Percentiles rank a stretch among this genome's conserved stretches.
These are phyloP conservation scores for Takashimella koratensis DNA, from an alignment of 1,284 basidiomycete genomes.

Conservation along the genomic window DNA sequence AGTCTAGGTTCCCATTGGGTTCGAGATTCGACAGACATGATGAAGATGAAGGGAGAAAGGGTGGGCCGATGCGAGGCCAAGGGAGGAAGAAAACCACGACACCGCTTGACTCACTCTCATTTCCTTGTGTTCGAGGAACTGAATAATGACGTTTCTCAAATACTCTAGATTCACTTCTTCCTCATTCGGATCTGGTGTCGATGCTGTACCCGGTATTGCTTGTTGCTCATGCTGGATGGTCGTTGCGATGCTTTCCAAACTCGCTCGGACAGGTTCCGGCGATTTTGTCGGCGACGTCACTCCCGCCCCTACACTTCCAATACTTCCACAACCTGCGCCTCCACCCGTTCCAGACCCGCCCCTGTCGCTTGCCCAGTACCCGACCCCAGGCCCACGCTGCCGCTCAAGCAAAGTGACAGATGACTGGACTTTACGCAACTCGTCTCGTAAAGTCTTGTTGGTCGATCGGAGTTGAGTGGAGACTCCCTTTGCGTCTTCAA, in stretches of 20 bases:
- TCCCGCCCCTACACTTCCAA: conserved; percentile 10
- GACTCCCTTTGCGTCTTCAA: conserved; percentile 45
- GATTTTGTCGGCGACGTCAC: conserved; percentile 8
- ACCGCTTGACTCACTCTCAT: conserved; percentile 74
- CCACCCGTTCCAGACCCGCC: neutral
- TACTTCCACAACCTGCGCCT: conserved; percentile 1
- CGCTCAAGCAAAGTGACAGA: conserved; percentile 83
- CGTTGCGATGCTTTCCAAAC: conserved; percentile 16
- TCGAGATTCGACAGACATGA: too few species aligned
- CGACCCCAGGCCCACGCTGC: conserved; percentile 85
- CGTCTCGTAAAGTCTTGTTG: conserved; percentile 86
- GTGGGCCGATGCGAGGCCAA: too few species aligned
- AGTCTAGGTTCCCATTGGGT: too few species aligned
- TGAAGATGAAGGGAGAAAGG: too few species aligned
- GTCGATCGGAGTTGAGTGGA: conserved; percentile 29
- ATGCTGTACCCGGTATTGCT: too few species aligned
- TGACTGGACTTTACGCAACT: conserved; percentile 86
- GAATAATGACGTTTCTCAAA: conserved; percentile 85
- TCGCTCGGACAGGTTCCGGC: conserved; percentile 46
- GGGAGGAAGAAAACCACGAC: too few species aligned
- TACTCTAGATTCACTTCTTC: conserved; percentile 96
- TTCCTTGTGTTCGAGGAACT: conserved; percentile 86
- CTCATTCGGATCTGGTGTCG: conserved; percentile 44
- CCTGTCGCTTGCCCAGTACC: conserved; percentile 65
- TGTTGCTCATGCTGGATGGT: neutral